These are phyloP conservation scores for Hypoxylon perforatum DNA, from an alignment of 495 filamentous ascomycete genomes.

Conservation along the genomic window DNA sequence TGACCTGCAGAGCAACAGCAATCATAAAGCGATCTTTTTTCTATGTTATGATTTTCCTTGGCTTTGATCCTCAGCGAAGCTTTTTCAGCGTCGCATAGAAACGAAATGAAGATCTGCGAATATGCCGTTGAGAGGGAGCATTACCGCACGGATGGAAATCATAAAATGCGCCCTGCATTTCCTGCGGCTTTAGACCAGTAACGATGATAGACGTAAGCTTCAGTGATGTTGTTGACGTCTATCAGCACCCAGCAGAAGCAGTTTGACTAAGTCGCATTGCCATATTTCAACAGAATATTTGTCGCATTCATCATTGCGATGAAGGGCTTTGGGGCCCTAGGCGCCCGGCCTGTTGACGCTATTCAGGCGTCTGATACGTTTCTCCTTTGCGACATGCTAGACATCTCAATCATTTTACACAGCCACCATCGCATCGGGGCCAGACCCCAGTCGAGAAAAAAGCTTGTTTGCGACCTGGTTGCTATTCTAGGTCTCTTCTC, in stretches of 20 bases:
- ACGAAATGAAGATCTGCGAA: constrained; percentile 23
- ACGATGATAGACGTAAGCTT: constrained; percentile 1
- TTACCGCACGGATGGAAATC: neutral
- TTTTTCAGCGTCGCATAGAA: constrained; percentile 15
- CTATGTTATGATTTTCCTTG: constrained; percentile 35
- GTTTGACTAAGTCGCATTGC: neutral
- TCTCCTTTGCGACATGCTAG: neutral
- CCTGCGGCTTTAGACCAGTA: neutral
- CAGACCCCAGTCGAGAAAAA: neutral
- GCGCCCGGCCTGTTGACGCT: too few relatives aligned
- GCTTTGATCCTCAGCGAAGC: constrained; percentile 29
- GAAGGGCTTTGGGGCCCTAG: too few relatives aligned
- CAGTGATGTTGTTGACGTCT: constrained; percentile 3
- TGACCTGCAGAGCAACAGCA: neutral
- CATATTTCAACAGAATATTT: too few relatives aligned
- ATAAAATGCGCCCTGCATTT: too few relatives aligned
- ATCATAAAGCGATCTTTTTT: constrained; percentile 18
- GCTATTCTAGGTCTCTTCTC: neutral
- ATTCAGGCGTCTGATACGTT: constrained; percentile 23
- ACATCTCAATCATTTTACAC: constrained; percentile 16
- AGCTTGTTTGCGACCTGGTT: constrained; percentile 17
- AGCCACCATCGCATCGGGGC: constrained; percentile 20
- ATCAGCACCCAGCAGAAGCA: neutral
- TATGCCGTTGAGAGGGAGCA: constrained; percentile 11
- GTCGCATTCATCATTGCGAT: too few relatives aligned